These are phyloP conservation scores for Pleurotus djamor DNA, from an alignment of 768 basidiomycete genomes.

Conservation along the genomic window DNA sequence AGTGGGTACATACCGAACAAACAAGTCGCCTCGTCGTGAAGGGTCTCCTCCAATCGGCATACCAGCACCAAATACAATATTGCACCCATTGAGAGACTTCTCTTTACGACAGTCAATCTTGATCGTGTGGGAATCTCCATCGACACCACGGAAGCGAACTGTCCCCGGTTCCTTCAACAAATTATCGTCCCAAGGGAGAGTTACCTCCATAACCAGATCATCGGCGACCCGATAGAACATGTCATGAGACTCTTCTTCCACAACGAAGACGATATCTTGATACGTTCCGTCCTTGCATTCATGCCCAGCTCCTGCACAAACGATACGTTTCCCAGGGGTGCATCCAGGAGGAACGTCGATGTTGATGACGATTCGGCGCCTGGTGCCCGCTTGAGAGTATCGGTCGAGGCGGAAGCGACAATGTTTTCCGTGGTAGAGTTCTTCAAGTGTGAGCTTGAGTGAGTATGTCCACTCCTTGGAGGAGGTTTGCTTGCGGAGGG, in stretches of 20 bases:
- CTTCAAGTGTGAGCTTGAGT: slow-evolving; percentile 53
- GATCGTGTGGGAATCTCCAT: slow-evolving; percentile 46
- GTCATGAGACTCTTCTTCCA: slow-evolving; percentile 51
- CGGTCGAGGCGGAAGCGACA: slow-evolving; percentile 55
- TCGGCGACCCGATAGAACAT: slow-evolving; percentile 43
- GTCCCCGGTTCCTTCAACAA: slow-evolving; percentile 41
- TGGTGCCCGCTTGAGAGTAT: slow-evolving; percentile 40
- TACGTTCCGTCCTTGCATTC: slow-evolving; percentile 52
- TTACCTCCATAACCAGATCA: slow-evolving; percentile 47
- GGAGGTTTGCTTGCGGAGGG: slow-evolving; percentile 23
- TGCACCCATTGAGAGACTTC: slow-evolving; percentile 37
- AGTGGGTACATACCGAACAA: neutral
- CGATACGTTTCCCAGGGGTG: slow-evolving; percentile 50
- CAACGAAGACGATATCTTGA: slow-evolving; percentile 60
- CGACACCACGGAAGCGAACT: slow-evolving; percentile 47
- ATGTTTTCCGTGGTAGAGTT: slow-evolving; percentile 48
- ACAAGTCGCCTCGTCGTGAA: slow-evolving; percentile 3
- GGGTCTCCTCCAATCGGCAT: neutral
- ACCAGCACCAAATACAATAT: slow-evolving; percentile 48
- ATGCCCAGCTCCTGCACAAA: slow-evolving; percentile 52
- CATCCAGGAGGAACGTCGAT: slow-evolving; percentile 55
- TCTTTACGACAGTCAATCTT: slow-evolving; percentile 45
- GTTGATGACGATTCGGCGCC: slow-evolving; percentile 46
- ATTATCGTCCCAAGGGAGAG: slow-evolving; percentile 52
- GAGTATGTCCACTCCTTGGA: slow-evolving; percentile 39